Conservation (phyloP, 2,329 filamentous ascomycete species). For the Colletotrichum sp. region DNA sequence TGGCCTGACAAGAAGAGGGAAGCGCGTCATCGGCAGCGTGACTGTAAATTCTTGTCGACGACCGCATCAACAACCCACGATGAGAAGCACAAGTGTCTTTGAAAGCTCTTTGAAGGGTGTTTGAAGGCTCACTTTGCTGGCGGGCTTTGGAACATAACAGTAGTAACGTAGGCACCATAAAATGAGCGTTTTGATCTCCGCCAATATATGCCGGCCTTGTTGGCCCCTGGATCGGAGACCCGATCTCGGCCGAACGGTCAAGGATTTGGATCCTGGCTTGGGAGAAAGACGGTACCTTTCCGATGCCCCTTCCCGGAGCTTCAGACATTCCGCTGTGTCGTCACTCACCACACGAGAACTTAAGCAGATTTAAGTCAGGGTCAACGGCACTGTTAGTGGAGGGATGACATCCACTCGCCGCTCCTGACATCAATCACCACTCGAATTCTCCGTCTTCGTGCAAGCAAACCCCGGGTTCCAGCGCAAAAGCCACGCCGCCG, state of each 20-base stretch:
- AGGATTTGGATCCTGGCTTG: neutral
- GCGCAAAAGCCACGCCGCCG: neutral
- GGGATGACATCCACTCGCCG: slow-evolving; percentile 1
- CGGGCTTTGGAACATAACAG: no score
- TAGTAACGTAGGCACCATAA: neutral
- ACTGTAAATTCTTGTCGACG: neutral
- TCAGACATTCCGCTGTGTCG: neutral
- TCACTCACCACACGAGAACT: neutral
- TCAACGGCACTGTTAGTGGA: slow-evolving; percentile 6
- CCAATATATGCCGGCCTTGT: neutral
- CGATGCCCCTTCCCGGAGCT: neutral
- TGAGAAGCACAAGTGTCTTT: neutral
- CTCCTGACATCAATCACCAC: slow-evolving; percentile 10
- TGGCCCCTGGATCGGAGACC: neutral
- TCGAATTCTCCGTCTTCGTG: neutral
- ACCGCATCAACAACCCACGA: neutral
- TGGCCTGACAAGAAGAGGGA: neutral
- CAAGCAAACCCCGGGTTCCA: neutral
- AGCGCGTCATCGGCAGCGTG: neutral
- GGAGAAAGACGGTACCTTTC: neutral
- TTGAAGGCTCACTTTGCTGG: neutral
- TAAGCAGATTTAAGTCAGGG: neutral
- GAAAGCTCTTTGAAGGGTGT: neutral
- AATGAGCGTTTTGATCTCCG: neutral
- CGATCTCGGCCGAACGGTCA: neutral